phyloP scores from a whole-genome alignment of 139 green algal species.

The Chlamydomonas asymmetrica region DNA sequence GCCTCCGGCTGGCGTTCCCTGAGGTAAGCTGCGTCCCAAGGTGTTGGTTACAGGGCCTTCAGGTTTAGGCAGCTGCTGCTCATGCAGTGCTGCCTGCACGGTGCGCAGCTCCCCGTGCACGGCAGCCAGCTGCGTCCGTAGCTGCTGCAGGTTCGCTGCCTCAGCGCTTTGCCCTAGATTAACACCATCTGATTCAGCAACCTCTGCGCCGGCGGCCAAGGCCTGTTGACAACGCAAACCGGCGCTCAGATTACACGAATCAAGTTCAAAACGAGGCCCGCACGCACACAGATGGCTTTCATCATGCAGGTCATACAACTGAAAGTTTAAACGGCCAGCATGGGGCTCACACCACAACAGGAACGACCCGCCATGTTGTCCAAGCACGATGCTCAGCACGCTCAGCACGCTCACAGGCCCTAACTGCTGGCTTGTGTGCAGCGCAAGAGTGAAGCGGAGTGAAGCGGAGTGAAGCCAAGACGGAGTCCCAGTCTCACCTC shows the following conservation, averaged over 20 bases:
- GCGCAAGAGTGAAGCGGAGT: neutral
- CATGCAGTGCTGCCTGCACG: slow-evolving; percentile 9
- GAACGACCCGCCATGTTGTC: neutral
- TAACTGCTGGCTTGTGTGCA: neutral
- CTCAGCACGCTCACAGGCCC: neutral
- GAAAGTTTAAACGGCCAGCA: neutral
- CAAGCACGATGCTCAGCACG: neutral
- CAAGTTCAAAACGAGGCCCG: neutral
- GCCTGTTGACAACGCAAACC: neutral
- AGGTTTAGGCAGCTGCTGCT: too few relatives aligned
- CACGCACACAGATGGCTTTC: too few relatives aligned
- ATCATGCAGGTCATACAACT: too few relatives aligned
- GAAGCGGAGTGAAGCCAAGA: neutral
- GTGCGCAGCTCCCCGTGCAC: slow-evolving; percentile 4
- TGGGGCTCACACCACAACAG: neutral
- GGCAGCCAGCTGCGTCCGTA: neutral
- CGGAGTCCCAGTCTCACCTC: slow-evolving; percentile 11
- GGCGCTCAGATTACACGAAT: neutral
- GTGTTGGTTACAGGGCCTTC: too few relatives aligned
- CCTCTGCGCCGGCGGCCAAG: neutral
- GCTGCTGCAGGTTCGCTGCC: neutral
- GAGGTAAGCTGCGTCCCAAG: too few relatives aligned
- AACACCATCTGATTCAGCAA: neutral
- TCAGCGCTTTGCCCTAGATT: neutral
- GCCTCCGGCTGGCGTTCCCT: too few relatives aligned